Base-by-base conservation (phyloP, 352 stramenopile genomes). In the Pythium rhizo-oryzae region DNA sequence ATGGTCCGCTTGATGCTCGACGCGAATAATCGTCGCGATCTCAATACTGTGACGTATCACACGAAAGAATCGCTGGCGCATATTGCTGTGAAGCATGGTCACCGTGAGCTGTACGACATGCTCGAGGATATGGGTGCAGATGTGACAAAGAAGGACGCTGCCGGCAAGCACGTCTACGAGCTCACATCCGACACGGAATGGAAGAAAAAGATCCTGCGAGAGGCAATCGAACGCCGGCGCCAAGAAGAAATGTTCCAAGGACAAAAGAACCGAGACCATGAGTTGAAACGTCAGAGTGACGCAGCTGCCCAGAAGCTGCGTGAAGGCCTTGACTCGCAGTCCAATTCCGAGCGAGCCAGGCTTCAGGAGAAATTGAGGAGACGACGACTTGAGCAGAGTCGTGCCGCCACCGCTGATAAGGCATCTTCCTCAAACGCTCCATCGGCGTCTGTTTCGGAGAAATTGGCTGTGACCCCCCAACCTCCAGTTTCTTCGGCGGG, bases 51-150 rank as follows among this genome's bases (percentile, higher is more conserved):
- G 4, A 78, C 67, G 43, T 76, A 62, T 28, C 46, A 72, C 44
- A 72, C 63, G 39, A 74, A 74, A 9, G 70, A 80, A 49, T 69
- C 67, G 11, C 61, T 80, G 41, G 64, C 62, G 5, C 67, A 76
- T 19, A 59, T 80, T 24, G 64, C 70, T 35, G 74, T 74, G 1
- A 70, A 74, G 55, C 44, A 67, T 21, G 65, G 65, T 15, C 63
- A 76, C 30, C 63, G 58, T 8, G 43, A 56, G 9, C 37, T 76
- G 30, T 76, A 59, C 24, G 2, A 44, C 8, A 28, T 69, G 30
- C 63, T 80, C n/a, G 28, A 47, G 4, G 4, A 25, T 15, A 23
- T 46, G 9, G 52, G 18, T 5, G 16, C 30, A 1, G 30, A 59
- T 28, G 4, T 59, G 4, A 24, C 28, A 1, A 28, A 28, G 8